Conservation (phyloP, 83 land plant species). For the Isoetes engelmannii region DNA sequence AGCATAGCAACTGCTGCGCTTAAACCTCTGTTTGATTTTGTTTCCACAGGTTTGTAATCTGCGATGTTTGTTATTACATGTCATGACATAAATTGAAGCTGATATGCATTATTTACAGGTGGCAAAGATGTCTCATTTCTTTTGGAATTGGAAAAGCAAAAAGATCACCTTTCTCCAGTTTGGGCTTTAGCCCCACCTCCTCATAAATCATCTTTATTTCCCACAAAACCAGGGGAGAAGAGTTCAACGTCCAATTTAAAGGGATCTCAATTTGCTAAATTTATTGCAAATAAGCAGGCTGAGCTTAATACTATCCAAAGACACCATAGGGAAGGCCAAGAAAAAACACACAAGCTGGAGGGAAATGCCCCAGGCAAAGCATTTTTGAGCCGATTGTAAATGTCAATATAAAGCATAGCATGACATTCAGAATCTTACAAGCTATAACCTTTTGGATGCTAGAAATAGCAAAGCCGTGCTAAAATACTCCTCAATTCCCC, state of each 20-base stretch:
- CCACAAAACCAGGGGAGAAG: constrained; percentile 20
- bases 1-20: constrained; percentile 76
- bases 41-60: constrained; percentile 34
- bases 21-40: constrained; percentile 52
- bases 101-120: constrained; percentile 29
- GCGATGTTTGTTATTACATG: background rate
- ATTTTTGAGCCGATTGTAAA: too few species aligned
- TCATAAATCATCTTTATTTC: constrained; percentile 16
- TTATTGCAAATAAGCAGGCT: constrained; percentile 46
- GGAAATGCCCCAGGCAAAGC: too few species aligned
- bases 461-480: too few species aligned
- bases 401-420: too few species aligned
- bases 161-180: constrained; percentile 60
- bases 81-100: constrained; percentile 2
- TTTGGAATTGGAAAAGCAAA: constrained; percentile 47
- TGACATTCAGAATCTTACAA: too few species aligned
- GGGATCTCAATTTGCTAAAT: constrained; percentile 80
- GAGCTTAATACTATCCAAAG: background rate
- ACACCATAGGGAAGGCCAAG: too few species aligned
- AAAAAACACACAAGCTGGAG: too few species aligned
- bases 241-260: constrained; percentile 25
- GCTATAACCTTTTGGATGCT: too few species aligned
- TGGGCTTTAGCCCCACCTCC: constrained; percentile 78
- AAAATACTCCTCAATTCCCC: too few species aligned
- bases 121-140: constrained; percentile 43